Conservation (phyloP, 2,329 filamentous ascomycete genomes). For the Elsinoe fawcettii region DNA sequence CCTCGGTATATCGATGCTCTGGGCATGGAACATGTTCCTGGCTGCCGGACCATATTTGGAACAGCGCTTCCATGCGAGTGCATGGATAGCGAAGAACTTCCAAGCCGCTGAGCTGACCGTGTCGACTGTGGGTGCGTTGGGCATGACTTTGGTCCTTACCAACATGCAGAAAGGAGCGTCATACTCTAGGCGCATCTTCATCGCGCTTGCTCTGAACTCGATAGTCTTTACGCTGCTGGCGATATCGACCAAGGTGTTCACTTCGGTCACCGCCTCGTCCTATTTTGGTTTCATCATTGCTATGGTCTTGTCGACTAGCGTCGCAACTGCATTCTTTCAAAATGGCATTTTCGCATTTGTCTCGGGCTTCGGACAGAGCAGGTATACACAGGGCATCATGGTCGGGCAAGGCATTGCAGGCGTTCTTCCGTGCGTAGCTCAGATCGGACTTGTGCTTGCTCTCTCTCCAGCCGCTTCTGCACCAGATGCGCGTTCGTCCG, state of each 20-base stretch:
- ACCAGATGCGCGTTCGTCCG: slow-evolving; percentile 30
- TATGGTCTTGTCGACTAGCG: slow-evolving; percentile 71
- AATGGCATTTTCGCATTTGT: slow-evolving; percentile 93
- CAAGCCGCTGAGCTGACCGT: slow-evolving; percentile 84
- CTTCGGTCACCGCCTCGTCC: slow-evolving; percentile 50
- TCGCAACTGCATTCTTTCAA: slow-evolving; percentile 78
- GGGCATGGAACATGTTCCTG: slow-evolving; percentile 99
- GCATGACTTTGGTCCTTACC: slow-evolving; percentile 66
- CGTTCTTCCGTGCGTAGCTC: slow-evolving; percentile 77
- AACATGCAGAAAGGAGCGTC: slow-evolving; percentile 74
- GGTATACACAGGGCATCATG: slow-evolving; percentile 97
- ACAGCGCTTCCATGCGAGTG: slow-evolving; percentile 62
- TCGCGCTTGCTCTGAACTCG: slow-evolving; percentile 70
- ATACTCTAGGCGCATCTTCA: slow-evolving; percentile 78
- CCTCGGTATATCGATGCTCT: slow-evolving; percentile 87
- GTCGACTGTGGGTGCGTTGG: slow-evolving; percentile 75
- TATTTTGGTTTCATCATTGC: slow-evolving; percentile 78
- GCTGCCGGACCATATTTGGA: slow-evolving; percentile 92
- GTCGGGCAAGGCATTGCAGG: slow-evolving; percentile 86
- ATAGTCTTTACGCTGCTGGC: slow-evolving; percentile 69
- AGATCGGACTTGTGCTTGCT: slow-evolving; percentile 67
- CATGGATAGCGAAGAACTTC: slow-evolving; percentile 71
- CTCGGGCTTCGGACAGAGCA: slow-evolving; percentile 70
- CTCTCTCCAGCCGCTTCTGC: slow-evolving; percentile 45
- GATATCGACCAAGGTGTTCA: slow-evolving; percentile 65